Base-by-base conservation (phyloP, 352 stramenopile species). In the Lagenidium sp. region DNA sequence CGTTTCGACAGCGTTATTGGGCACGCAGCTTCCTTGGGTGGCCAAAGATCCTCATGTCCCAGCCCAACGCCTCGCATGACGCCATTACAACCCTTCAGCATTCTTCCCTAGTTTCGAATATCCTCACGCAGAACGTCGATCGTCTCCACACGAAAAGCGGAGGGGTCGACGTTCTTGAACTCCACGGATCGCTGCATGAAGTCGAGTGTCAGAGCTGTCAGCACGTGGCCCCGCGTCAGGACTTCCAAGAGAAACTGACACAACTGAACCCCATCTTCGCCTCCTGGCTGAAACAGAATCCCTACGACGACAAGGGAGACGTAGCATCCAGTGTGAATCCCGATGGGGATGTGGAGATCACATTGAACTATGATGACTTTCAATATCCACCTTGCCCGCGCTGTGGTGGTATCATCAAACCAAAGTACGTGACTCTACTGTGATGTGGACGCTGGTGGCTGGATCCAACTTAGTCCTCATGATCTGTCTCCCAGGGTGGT, bases 81-180 rank as follows among this genome's bases (percentile, higher is more conserved):
- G 85, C 89, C 13, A 45, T 99, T 7, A 82, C 95, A 2, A 41
- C 51, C 20, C 61, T 98, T 19, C 80, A 92, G 53, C 63, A 53
- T 12, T 37, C 35, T 11, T 54, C 50, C 0, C 48, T 70, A 2
- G 47, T 88, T 21, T 65, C 61, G 0, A 63, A 73, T 32, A 77
- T 98, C 18, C 70, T 98, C 26, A 98, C 95, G 11, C 96, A 99
- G 66, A 99, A 99, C 59, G 95, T 99, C n/a, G 96, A 99, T 61
- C 66, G 69, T 0, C 65, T 99, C 40, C 96, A 98, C 68, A 65
- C 80, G 11, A 87, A 85, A 51, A 95, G 86, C 20, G 96, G 94
- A 7, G 82, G 78, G 5, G 47, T 61, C 19, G 69, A 91, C 30
- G 88, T 98, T 19, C 67, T 98, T 6, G 89, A 98, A 60, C 73